These are phyloP conservation scores for Stemphylium beticola DNA, from an alignment of 2,329 filamentous ascomycete genomes.

Conservation along the genomic window DNA sequence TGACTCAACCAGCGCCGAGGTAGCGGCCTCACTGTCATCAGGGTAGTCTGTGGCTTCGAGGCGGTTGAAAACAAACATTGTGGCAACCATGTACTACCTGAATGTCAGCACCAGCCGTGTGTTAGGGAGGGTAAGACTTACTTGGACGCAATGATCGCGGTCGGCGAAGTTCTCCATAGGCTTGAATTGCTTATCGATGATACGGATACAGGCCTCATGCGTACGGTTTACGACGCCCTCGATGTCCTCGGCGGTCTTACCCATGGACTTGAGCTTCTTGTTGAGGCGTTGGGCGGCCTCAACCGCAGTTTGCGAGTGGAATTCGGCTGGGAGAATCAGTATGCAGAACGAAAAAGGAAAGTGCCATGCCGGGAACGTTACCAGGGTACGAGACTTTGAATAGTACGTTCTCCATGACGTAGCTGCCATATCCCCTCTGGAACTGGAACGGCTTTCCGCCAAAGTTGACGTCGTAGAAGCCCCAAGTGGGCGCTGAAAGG, in stretches of 20 bases:
- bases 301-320: conserved; percentile 98
- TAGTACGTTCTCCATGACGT: conserved; percentile 99
- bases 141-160: conserved; percentile 97
- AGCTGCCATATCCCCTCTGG: conserved; percentile 94
- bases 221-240: conserved; percentile 92
- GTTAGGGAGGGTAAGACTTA: conserved; percentile 32
- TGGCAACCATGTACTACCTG: conserved; percentile 85
- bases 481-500: conserved; percentile 90
- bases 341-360: not conserved
- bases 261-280: conserved; percentile 78
- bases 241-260: conserved; percentile 90
- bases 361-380: conserved; percentile 51
- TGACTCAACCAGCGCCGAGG: conserved; percentile 85
- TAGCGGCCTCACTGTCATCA: conserved; percentile 90
- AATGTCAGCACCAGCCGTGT: conserved; percentile 26
- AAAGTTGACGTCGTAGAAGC: conserved; percentile 98
- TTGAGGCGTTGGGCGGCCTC: conserved; percentile 91
- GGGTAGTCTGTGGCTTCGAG: conserved; percentile 93
- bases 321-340: conserved; percentile 67
- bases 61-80: conserved; percentile 94
- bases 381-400: conserved; percentile 99
- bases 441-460: conserved; percentile 91
- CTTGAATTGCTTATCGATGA: conserved; percentile 99
- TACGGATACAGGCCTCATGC: conserved; percentile 97
- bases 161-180: conserved; percentile 99